These are phyloP conservation scores for Fusarium sp. DNA, from an alignment of 2,329 filamentous ascomycete species.

Conservation along the genomic window DNA sequence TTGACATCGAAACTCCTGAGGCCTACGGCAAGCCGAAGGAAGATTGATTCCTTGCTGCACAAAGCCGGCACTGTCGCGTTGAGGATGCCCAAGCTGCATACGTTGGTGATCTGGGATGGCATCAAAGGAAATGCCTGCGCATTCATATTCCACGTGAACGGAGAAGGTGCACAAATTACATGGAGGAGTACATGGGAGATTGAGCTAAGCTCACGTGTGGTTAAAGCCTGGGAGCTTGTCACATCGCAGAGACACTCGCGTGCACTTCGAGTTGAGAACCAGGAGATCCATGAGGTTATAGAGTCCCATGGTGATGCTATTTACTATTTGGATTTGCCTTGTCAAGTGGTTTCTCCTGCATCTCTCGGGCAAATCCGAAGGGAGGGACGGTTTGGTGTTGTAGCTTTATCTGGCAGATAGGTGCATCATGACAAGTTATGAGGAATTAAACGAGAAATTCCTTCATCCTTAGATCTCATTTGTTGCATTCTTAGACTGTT, in stretches of 20 bases:
- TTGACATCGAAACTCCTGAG: constrained; percentile 50
- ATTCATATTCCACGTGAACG: constrained; percentile 48
- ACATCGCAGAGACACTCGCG: constrained; percentile 14
- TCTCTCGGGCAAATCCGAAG: constrained; percentile 49
- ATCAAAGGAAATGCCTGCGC: constrained; percentile 46
- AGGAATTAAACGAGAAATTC: background rate
- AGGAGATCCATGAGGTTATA: constrained; percentile 16
- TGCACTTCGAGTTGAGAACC: constrained; percentile 41
- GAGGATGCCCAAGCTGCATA: constrained; percentile 49
- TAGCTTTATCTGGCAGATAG: background rate
- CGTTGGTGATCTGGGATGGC: constrained; percentile 52
- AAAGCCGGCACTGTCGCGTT: constrained; percentile 38
- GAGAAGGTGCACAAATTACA: constrained; percentile 42
- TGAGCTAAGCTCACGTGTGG: constrained; percentile 40
- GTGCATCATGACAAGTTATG: background rate
- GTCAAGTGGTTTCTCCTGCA: background rate
- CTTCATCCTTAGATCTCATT: background rate
- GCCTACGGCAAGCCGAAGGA: constrained; percentile 11
- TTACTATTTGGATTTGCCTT: background rate
- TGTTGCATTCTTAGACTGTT: background rate
- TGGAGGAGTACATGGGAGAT: constrained; percentile 51
- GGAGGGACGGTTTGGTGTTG: background rate
- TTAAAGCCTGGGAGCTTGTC: constrained; percentile 33
- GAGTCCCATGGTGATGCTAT: background rate
- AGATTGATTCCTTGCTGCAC: constrained; percentile 42